These are phyloP conservation scores for Rhinocladiella mackenziei DNA, from an alignment of 2,329 filamentous ascomycete species.

Conservation along the genomic window DNA sequence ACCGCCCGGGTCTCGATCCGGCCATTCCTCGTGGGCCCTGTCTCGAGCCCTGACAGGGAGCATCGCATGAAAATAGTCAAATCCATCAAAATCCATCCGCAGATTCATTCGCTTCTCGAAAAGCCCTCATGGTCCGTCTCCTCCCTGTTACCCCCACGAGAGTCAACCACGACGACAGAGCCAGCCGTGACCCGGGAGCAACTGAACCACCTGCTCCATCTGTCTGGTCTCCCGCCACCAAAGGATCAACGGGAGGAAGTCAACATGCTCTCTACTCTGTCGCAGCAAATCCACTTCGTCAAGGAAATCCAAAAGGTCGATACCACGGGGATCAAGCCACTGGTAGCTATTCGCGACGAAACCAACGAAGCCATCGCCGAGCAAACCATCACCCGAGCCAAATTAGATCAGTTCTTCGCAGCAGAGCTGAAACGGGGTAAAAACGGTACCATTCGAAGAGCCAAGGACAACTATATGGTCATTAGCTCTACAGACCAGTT, in stretches of 20 bases:
- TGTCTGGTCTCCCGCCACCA: conserved; percentile 80
- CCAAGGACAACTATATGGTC: conserved; percentile 33
- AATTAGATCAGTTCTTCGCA: conserved; percentile 37
- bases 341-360: conserved; percentile 75
- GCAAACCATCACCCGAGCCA: conserved; percentile 38
- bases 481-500: conserved; percentile 2
- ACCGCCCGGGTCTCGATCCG: conserved; percentile 11
- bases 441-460: conserved; percentile 47
- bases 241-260: conserved; percentile 55
- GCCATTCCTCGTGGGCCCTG: conserved; percentile 8
- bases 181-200: conserved; percentile 52
- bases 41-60: conserved; percentile 10
- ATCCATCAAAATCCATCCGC: conserved; percentile 20
- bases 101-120: conserved; percentile 51
- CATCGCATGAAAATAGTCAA: conserved; percentile 11
- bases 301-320: conserved; percentile 75
- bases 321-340: conserved; percentile 66
- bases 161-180: not conserved
- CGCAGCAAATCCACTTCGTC: conserved; percentile 87
- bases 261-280: conserved; percentile 68
- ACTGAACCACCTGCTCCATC: conserved; percentile 77
- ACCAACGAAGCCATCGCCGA: conserved; percentile 34
- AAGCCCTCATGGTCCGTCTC: conserved; percentile 79
- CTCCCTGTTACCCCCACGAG: conserved; percentile 59
- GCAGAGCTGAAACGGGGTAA: conserved; percentile 42